Evolutionary conservation across 208 protist species (phyloP).

Genomic region (Endotrypanum monterogeii): DNA sequence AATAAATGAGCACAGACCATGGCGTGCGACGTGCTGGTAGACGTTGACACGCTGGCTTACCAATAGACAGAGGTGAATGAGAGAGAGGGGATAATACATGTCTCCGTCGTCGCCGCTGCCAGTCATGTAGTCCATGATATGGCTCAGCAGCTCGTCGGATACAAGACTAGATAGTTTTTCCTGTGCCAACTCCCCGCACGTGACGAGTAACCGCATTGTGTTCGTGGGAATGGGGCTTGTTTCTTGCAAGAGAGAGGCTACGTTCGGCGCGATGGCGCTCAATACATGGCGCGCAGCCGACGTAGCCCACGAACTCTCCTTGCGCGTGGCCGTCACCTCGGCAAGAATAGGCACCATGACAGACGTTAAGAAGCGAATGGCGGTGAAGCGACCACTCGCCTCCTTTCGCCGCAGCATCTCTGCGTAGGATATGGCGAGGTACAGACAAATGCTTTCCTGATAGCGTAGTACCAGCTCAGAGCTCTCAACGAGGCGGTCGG

Average conservation of each 20-base stretch:
- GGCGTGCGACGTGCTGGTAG: constrained; percentile 35
- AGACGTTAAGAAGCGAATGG: constrained; percentile 77
- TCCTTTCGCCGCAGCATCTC: constrained; percentile 59
- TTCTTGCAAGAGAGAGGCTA: constrained; percentile 69
- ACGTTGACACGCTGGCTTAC: constrained; percentile 30
- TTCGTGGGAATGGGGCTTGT: constrained; percentile 83
- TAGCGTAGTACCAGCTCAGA: constrained; percentile 50
- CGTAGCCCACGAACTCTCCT: constrained; percentile 23
- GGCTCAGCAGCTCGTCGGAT: constrained; percentile 34
- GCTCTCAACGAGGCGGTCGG: constrained; percentile 61
- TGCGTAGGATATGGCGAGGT: constrained; percentile 62
- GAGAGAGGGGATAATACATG: constrained; percentile 46
- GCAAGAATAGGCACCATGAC: constrained; percentile 49
- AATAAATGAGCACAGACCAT: constrained; percentile 53
- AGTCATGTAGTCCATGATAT: constrained; percentile 40
- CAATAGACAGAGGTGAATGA: constrained; percentile 38
- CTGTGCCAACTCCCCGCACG: constrained; percentile 61
- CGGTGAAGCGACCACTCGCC: constrained; percentile 59
- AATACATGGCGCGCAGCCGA: constrained; percentile 31
- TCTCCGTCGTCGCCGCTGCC: constrained; percentile 39
- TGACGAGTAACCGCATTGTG: constrained; percentile 78
- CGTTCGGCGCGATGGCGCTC: constrained; percentile 37
- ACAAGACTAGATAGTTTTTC: constrained; percentile 37
- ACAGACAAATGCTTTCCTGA: constrained; percentile 44
- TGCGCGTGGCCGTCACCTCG: constrained; percentile 32